A percentile compares a stretch with the other conserved stretches of the same genome.
phyloP scores from a whole-genome alignment of 768 basidiomycete genomes.

The Suillus subaureus region DNA sequence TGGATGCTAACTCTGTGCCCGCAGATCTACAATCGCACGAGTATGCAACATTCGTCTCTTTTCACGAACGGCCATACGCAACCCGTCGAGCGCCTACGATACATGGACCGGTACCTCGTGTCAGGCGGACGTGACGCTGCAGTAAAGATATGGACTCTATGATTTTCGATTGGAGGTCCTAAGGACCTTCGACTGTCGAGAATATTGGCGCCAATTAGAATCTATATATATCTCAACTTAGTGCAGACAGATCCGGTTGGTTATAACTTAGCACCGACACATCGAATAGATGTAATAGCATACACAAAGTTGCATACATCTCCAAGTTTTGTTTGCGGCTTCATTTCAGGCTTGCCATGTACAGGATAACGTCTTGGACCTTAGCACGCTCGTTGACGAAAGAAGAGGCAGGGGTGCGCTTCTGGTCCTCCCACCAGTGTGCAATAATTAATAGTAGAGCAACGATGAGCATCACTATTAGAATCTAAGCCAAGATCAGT shows the following conservation, averaged over 20 bases:
- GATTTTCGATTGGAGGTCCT: conserved; percentile 22
- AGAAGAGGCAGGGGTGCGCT: background rate
- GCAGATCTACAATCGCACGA: conserved; percentile 94
- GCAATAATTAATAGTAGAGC: background rate
- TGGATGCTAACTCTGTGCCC: background rate
- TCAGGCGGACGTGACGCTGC: conserved; percentile 86
- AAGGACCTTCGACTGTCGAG: background rate
- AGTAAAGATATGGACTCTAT: conserved; percentile 94
- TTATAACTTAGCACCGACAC: background rate
- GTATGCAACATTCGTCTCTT: conserved; percentile 82
- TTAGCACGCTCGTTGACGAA: background rate
- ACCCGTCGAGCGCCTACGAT: conserved; percentile 85
- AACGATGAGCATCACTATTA: background rate
- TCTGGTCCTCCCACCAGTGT: background rate
- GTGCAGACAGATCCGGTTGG: conserved; percentile 3
- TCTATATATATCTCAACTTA: conserved; percentile 8
- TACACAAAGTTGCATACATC: conserved; percentile 1
- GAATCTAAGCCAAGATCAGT: background rate
- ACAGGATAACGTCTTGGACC: background rate
- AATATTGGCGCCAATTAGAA: conserved; percentile 5
- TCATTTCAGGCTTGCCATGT: background rate
- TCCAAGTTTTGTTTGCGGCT: background rate
- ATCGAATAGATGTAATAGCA: conserved; percentile 8
- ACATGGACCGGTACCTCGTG: conserved; percentile 94
- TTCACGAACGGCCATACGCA: conserved; percentile 91